Conservation (phyloP, 352 stramenopile species). For the Phytopythium aichiense region DNA sequence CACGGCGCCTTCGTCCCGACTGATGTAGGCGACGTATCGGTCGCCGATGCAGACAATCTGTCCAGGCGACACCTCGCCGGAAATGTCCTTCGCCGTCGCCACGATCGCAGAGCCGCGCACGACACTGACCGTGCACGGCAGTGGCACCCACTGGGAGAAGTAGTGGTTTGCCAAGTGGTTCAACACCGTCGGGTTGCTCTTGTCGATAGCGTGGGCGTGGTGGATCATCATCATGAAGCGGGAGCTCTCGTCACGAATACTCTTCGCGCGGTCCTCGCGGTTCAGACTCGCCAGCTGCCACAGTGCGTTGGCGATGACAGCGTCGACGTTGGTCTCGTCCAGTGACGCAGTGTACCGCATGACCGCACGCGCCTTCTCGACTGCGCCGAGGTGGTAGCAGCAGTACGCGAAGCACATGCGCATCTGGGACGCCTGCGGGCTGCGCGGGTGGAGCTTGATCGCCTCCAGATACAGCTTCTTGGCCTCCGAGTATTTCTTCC, state of each 20-base stretch:
- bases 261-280: slow-evolving; percentile 66
- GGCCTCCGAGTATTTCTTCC: slow-evolving; percentile 87
- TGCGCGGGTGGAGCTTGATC: slow-evolving; percentile 92
- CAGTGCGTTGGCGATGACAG: slow-evolving; percentile 91
- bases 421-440: slow-evolving; percentile 86
- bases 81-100: slow-evolving; percentile 83
- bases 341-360: slow-evolving; percentile 83
- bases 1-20: slow-evolving; percentile 55
- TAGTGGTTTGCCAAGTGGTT: slow-evolving; percentile 99
- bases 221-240: slow-evolving; percentile 90
- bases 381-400: slow-evolving; percentile 92
- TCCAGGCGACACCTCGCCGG: slow-evolving; percentile 82
- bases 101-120: slow-evolving; percentile 85
- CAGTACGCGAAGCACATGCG: slow-evolving; percentile 96
- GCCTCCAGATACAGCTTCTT: slow-evolving; percentile 93
- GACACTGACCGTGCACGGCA: slow-evolving; percentile 85
- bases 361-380: slow-evolving; percentile 81
- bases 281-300: slow-evolving; percentile 86
- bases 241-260: slow-evolving; percentile 84
- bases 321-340: slow-evolving; percentile 92
- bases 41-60: slow-evolving; percentile 93
- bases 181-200: slow-evolving; percentile 88
- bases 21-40: slow-evolving; percentile 89
- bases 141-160: slow-evolving; percentile 95
- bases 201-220: slow-evolving; percentile 88